A percentile compares a stretch with the other conserved stretches of the same genome.
Evolutionary conservation across 2,329 filamentous ascomycete genomes (phyloP).

Genomic region (Plenodomus tracheiphilus): DNA sequence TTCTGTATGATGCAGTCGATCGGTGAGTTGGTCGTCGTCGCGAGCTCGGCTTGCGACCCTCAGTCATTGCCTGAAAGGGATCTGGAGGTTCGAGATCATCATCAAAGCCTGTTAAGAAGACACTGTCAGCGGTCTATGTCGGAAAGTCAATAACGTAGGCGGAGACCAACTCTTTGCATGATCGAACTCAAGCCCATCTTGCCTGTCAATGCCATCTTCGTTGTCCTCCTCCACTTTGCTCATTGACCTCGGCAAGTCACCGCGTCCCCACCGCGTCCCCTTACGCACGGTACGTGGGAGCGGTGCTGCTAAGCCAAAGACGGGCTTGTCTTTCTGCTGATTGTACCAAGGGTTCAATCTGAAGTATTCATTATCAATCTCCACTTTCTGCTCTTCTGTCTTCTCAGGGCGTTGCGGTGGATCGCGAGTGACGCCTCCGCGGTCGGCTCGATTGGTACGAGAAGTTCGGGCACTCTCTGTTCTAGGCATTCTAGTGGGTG

Average conservation of each 20-base stretch:
- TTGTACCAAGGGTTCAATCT: slow-evolving; percentile 60
- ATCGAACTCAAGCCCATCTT: slow-evolving; percentile 19
- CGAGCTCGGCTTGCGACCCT: neutral
- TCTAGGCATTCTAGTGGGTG: slow-evolving; percentile 10
- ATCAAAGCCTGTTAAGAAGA: slow-evolving; percentile 6
- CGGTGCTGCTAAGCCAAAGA: slow-evolving; percentile 59
- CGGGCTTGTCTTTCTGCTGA: slow-evolving; percentile 55
- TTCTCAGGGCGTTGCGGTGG: slow-evolving; percentile 26
- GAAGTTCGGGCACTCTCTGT: slow-evolving; percentile 16
- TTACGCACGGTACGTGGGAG: slow-evolving; percentile 57
- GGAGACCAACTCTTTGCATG: slow-evolving; percentile 16
- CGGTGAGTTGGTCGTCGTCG: neutral
- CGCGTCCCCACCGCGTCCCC: slow-evolving; percentile 54
- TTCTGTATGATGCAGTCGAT: neutral
- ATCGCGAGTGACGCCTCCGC: slow-evolving; percentile 11
- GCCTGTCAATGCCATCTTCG: slow-evolving; percentile 17
- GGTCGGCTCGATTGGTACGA: slow-evolving; percentile 14
- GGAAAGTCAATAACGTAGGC: too few species aligned
- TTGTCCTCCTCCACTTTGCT: slow-evolving; percentile 17
- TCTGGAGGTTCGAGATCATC: slow-evolving; percentile 8
- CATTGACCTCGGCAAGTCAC: slow-evolving; percentile 48
- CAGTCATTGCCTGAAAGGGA: neutral
- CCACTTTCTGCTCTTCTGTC: slow-evolving; percentile 28
- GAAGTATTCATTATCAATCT: slow-evolving; percentile 58
- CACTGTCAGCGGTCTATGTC: slow-evolving; percentile 1